Conservation (phyloP, 2,329 filamentous ascomycete genomes). For the Dendrostoma leiphaemia region DNA sequence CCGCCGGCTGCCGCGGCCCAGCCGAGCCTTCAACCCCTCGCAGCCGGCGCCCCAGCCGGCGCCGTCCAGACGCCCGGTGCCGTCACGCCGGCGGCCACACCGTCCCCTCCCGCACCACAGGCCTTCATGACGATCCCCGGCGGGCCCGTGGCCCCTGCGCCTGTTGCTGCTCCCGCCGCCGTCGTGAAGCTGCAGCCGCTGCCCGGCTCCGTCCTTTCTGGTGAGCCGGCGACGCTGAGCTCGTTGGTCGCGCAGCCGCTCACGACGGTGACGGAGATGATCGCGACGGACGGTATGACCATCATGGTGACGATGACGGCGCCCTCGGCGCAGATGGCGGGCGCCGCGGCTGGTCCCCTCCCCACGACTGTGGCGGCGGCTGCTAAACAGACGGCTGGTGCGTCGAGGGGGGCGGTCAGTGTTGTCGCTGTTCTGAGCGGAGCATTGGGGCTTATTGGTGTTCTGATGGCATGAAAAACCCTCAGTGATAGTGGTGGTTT, state of each 20-base stretch:
- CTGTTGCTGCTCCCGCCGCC: not conserved
- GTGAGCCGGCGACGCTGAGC: constrained; percentile 2
- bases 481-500: no score
- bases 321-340: not conserved
- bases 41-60: not conserved
- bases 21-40: not conserved
- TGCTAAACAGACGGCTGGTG: constrained; percentile 2
- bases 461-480: constrained; percentile 7
- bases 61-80: not conserved
- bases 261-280: constrained; percentile 8
- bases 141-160: not conserved
- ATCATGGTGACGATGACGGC: constrained; percentile 11
- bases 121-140: constrained; percentile 7
- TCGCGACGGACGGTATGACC: not conserved
- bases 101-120: not conserved
- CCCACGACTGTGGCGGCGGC: not conserved
- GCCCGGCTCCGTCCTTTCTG: not conserved
- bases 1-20: not conserved
- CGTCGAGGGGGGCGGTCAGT: not conserved
- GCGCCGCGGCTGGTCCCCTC: not conserved
- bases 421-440: constrained; percentile 1
- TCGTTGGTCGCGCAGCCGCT: constrained; percentile 7
- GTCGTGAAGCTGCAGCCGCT: constrained; percentile 9
- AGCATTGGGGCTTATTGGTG: not conserved
- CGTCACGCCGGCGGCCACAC: not conserved